Evolutionary conservation across 2,329 filamentous ascomycete genomes (phyloP).

Genomic region (Aaosphaeria pasadenensis): DNA sequence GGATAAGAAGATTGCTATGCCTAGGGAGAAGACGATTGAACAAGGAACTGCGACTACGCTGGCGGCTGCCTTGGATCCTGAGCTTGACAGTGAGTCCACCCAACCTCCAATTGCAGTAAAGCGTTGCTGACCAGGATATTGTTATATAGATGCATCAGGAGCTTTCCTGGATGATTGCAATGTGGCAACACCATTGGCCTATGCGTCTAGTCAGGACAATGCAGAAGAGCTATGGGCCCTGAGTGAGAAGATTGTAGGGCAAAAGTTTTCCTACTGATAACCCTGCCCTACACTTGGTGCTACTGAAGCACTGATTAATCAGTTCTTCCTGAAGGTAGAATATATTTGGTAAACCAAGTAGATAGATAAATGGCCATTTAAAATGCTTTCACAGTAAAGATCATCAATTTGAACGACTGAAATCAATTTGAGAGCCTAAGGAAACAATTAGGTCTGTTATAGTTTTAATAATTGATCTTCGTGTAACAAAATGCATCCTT

Average conservation of each 20-base stretch:
- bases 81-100: not conserved
- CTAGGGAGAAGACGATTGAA: not conserved
- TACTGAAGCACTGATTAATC: no score
- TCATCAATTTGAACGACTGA: no score
- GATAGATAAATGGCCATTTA: no score
- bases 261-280: conserved; percentile 1
- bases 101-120: not conserved
- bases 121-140: not conserved
- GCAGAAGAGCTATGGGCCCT: conserved; percentile 2
- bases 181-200: not conserved
- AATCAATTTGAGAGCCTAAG: no score
- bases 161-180: not conserved
- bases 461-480: no score
- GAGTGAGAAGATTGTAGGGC: conserved; percentile 5
- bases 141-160: not conserved
- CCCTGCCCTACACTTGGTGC: no score
- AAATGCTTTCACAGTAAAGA: no score
- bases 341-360: no score
- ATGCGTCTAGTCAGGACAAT: not conserved
- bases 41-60: not conserved
- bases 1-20: not conserved
- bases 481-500: not conserved
- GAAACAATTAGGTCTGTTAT: no score
- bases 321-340: no score
- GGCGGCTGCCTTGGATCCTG: not conserved